phyloP scores from a whole-genome alignment of 805 yeast genomes.

The Babjeviella inositovora region DNA sequence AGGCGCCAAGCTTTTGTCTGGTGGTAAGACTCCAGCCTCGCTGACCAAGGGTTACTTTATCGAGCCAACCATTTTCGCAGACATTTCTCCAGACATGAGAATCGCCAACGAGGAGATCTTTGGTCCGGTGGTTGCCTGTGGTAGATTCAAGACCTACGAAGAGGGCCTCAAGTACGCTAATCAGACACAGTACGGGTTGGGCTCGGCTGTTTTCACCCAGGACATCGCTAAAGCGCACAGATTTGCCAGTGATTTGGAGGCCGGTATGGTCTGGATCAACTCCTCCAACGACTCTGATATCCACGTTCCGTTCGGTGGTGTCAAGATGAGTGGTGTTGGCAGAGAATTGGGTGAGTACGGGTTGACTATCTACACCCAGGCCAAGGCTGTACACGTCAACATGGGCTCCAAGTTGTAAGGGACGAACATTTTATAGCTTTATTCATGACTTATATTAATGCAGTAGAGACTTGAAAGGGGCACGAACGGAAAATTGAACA shows the following conservation, averaged over 20 bases:
- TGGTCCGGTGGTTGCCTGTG: conserved; percentile 32
- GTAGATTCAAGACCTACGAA: conserved; percentile 22
- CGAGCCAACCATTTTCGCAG: conserved; percentile 30
- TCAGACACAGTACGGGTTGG: conserved; percentile 26
- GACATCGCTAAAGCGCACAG: conserved; percentile 18
- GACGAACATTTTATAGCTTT: conserved; percentile 2
- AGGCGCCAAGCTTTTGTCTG: conserved; percentile 33
- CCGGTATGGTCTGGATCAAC: conserved; percentile 43
- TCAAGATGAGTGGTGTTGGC: conserved; percentile 50
- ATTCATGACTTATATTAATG: too few relatives aligned
- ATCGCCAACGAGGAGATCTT: conserved; percentile 31
- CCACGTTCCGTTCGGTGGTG: conserved; percentile 56
- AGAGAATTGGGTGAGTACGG: conserved; percentile 57
- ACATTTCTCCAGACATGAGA: conserved; percentile 19
- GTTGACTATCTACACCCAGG: conserved; percentile 42
- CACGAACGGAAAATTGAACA: too few relatives aligned
- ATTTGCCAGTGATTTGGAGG: conserved; percentile 20
- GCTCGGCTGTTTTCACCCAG: conserved; percentile 25
- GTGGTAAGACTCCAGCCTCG: conserved; percentile 16
- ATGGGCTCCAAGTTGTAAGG: conserved; percentile 17
- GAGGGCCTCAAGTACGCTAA: conserved; percentile 26
- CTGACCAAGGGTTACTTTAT: conserved; percentile 16
- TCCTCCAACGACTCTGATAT: conserved; percentile 39
- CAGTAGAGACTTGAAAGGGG: too few relatives aligned
- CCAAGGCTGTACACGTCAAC: conserved; percentile 60